phyloP scores from a whole-genome alignment of 169 alveolate genomes.

The Amoebophrya sp. region DNA sequence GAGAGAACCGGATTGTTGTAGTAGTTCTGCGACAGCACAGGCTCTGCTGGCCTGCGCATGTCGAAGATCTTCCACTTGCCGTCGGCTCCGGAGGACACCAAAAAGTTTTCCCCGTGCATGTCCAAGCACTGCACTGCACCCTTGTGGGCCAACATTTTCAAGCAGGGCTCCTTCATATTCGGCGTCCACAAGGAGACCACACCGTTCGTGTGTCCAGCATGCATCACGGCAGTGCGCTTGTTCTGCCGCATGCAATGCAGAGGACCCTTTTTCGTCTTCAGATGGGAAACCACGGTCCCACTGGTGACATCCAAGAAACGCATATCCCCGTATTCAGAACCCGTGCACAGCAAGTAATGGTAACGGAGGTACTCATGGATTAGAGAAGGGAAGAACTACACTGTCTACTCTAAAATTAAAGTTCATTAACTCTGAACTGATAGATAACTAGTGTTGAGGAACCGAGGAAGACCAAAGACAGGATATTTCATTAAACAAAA shows the following conservation, averaged over 20 bases:
- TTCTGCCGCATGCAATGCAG: constrained; percentile 53
- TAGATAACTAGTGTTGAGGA: too few species aligned
- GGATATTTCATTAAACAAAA: too few species aligned
- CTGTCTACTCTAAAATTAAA: too few species aligned
- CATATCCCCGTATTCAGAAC: constrained; percentile 57
- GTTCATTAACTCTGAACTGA: too few species aligned
- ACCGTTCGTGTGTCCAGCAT: constrained; percentile 72
- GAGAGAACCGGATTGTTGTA: neutral
- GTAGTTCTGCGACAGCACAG: constrained; percentile 1
- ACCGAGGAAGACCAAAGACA: too few species aligned
- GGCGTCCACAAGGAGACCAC: constrained; percentile 81
- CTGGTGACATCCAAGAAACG: constrained; percentile 65
- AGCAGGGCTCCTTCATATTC: constrained; percentile 43
- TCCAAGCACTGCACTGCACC: constrained; percentile 8
- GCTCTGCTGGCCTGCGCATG: constrained; percentile 34
- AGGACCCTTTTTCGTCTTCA: constrained; percentile 30
- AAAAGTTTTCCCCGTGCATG: neutral
- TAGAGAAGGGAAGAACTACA: too few species aligned
- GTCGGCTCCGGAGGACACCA: constrained; percentile 45
- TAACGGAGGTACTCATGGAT: constrained; percentile 66
- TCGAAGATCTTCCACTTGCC: constrained; percentile 59
- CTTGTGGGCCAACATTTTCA: constrained; percentile 34
- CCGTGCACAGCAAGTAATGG: constrained; percentile 62
- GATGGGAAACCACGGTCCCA: constrained; percentile 57
- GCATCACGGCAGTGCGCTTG: constrained; percentile 65